Evolutionary conservation across 371 early-diverging fungal genomes (phyloP), one percentile per base, ranked within the genome.

Genomic region (Mucor piriformis): DNA sequence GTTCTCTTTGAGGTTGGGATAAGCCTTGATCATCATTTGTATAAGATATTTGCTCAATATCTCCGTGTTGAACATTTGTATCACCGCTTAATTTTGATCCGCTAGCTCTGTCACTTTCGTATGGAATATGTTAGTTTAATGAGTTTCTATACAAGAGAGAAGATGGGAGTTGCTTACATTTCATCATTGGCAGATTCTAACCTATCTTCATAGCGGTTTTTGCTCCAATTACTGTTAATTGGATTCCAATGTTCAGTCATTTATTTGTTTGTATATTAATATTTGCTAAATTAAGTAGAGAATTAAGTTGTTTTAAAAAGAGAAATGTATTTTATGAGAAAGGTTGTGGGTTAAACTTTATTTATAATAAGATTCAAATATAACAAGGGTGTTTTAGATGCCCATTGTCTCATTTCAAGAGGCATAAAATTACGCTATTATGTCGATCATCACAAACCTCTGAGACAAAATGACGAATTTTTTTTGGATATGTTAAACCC

Each of bases 1-100:
- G 48, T 23, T 51, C 61, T 25, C 66, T 57, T 46, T 66, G 66
- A 21, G 58, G 4, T 25, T 57, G 48, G 4, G 61, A 61, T 29
- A 11, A 38, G 33, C 16, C 4, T 40, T 25, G 12, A 49, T 50
- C 46, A 38, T 55, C 65, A 6, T 50, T 42, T 13, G 59, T 49
- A 27, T 50, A 32, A 23, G 65, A 65, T 13, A 54, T 16, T 51
- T 65, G 65, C 16, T 59, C 60, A 24, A 7, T 42, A 12, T 51
- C 50, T 29, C 33, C 43, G 13, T 38, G 42, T 5, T 18, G n/a
- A 18, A 18, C 7, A 18, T 18, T 18, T 18, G 18, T 42, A 6
- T 8, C 18, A 42, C 42, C 42, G 20, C 42, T 42, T 18, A 42
- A 42, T 18, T 42, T 42, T 16, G 42, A 42, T 16, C 18, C 46